These are phyloP conservation scores for Nematocida ausubeli DNA, from an alignment of 371 early-diverging fungal species.

Conservation along the genomic window DNA sequence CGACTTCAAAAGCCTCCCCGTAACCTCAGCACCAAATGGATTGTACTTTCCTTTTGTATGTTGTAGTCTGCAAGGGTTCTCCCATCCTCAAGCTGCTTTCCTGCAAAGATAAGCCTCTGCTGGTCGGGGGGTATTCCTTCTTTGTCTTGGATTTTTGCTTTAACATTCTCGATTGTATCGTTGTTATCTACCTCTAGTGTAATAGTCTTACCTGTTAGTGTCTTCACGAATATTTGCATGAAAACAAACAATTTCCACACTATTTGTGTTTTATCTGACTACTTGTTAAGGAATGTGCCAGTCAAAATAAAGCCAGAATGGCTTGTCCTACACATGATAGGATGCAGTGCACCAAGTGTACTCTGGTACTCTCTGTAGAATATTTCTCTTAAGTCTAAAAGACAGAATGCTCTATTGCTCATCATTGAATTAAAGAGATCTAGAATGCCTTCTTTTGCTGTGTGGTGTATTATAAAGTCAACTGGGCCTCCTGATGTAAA, in stretches of 20 bases:
- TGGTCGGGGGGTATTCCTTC: slow-evolving; percentile 62
- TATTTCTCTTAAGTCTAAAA: slow-evolving; percentile 39
- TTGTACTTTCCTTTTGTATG: slow-evolving; percentile 90
- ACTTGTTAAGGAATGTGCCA: slow-evolving; percentile 52
- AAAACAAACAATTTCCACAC: slow-evolving; percentile 30
- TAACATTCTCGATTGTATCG: slow-evolving; percentile 55
- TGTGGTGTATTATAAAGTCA: slow-evolving; percentile 47
- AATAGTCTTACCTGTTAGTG: slow-evolving; percentile 68
- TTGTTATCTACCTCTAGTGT: slow-evolving; percentile 52
- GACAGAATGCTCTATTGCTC: neutral
- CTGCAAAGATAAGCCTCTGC: slow-evolving; percentile 60
- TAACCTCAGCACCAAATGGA: slow-evolving; percentile 92
- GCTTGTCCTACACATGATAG: slow-evolving; percentile 14
- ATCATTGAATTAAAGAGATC: slow-evolving; percentile 38
- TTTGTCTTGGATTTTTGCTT: slow-evolving; percentile 59
- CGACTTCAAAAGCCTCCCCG: slow-evolving; percentile 73
- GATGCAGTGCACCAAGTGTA: slow-evolving; percentile 21
- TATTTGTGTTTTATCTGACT: slow-evolving; percentile 14
- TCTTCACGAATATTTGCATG: slow-evolving; percentile 90
- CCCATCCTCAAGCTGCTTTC: slow-evolving; percentile 69
- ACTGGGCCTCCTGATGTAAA: neutral
- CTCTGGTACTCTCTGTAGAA: slow-evolving; percentile 43
- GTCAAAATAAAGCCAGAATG: slow-evolving; percentile 50
- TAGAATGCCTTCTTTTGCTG: slow-evolving; percentile 37
- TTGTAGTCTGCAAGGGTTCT: slow-evolving; percentile 71